Evolutionary conservation across 768 basidiomycete genomes (phyloP).

Genomic region (Cystobasidium tubakii): DNA sequence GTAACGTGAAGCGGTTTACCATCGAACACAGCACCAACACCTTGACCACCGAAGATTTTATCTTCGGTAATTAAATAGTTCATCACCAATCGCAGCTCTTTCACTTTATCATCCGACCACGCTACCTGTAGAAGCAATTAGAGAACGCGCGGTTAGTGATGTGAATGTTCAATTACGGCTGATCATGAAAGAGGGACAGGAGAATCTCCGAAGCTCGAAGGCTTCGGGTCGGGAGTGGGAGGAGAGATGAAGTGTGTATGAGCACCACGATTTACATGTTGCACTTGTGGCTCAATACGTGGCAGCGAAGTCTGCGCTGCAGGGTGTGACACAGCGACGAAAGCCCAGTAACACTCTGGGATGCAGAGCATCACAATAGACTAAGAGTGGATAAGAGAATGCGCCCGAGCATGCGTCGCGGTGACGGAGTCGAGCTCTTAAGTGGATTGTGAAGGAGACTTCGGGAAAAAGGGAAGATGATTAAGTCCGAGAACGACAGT

Average conservation of each 20-base stretch:
- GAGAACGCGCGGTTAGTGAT: background rate
- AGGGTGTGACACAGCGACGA: no score
- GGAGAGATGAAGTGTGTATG: background rate
- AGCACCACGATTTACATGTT: no score
- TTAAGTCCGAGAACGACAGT: no score
- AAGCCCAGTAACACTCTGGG: no score
- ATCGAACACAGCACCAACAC: conserved; percentile 20
- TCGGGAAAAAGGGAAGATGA: no score
- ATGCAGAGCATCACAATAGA: no score
- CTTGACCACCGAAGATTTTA: conserved; percentile 19
- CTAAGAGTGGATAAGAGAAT: no score
- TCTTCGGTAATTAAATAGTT: conserved; percentile 23
- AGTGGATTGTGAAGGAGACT: no score
- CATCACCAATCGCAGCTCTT: conserved; percentile 11
- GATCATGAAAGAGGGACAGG: background rate
- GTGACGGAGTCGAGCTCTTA: no score
- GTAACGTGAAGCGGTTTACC: conserved; percentile 6
- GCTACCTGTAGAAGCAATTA: conserved; percentile 8
- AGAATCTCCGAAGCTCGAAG: background rate
- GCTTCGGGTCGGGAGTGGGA: background rate
- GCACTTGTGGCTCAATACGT: no score
- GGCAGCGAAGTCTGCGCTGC: no score
- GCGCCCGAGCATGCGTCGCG: no score
- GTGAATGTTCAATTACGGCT: background rate
- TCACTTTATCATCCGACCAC: conserved; percentile 18